phyloP scores from a whole-genome alignment of 768 basidiomycete species.

The Pulveroboletus ravenelii region DNA sequence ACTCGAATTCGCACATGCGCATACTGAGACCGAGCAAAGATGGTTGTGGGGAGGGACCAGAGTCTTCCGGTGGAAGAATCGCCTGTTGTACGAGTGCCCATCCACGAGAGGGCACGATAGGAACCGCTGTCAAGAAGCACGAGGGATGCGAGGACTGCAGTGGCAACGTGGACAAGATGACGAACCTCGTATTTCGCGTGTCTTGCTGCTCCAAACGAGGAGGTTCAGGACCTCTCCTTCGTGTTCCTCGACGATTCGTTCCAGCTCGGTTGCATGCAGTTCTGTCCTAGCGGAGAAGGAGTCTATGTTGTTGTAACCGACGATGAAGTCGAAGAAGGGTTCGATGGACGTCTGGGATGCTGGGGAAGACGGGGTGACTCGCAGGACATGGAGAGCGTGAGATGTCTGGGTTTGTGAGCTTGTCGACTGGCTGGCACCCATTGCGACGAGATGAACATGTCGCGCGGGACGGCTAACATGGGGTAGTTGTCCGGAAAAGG shows the following conservation, averaged over 20 bases:
- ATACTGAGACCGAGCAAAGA: slow-evolving; percentile 92
- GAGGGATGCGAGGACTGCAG: background rate
- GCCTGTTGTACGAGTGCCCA: slow-evolving; percentile 61
- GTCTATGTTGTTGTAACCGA: slow-evolving; percentile 77
- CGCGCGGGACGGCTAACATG: background rate
- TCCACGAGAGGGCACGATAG: slow-evolving; percentile 75
- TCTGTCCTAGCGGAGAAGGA: slow-evolving; percentile 42
- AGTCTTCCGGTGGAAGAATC: slow-evolving; percentile 34
- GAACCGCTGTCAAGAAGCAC: slow-evolving; percentile 54
- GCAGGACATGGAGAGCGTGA: slow-evolving; percentile 78
- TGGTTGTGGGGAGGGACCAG: slow-evolving; percentile 54
- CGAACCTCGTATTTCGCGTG: slow-evolving; percentile 63
- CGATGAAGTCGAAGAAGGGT: slow-evolving; percentile 95
- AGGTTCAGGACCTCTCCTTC: slow-evolving; percentile 68
- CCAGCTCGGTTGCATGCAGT: slow-evolving; percentile 67
- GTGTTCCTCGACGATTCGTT: slow-evolving; percentile 77
- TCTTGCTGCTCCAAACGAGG: slow-evolving; percentile 83
- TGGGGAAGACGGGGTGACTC: slow-evolving; percentile 86
- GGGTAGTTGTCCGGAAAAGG: slow-evolving; percentile 3
- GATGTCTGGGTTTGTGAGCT: slow-evolving; percentile 32
- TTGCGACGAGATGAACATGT: slow-evolving; percentile 21
- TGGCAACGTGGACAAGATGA: background rate
- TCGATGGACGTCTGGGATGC: slow-evolving; percentile 81
- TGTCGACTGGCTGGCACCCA: slow-evolving; percentile 76
- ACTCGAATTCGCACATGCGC: slow-evolving; percentile 87